phyloP scores from a whole-genome alignment of 2,329 filamentous ascomycete species.

The Fusarium secorum region DNA sequence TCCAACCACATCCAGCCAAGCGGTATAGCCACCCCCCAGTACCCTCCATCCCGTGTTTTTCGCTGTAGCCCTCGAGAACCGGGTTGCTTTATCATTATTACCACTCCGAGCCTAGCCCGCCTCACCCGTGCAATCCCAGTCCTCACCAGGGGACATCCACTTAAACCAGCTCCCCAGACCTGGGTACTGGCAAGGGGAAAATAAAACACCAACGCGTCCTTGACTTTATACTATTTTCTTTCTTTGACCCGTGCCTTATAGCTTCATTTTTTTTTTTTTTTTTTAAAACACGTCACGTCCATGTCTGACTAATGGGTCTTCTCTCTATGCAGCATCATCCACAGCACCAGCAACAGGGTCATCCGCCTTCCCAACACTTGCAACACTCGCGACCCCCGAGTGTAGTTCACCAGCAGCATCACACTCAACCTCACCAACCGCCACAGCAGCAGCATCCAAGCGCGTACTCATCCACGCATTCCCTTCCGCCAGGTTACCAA shows the following conservation, averaged over 20 bases:
- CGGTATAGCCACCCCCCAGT: slow-evolving; percentile 44
- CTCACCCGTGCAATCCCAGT: slow-evolving; percentile 61
- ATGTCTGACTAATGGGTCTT: slow-evolving; percentile 64
- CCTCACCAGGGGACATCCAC: slow-evolving; percentile 51
- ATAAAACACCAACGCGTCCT: slow-evolving; percentile 61
- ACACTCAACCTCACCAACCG: slow-evolving; percentile 69
- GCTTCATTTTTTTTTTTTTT: slow-evolving; percentile 40
- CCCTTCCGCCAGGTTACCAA: slow-evolving; percentile 72
- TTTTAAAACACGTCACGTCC: slow-evolving; percentile 38
- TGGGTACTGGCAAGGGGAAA: slow-evolving; percentile 56
- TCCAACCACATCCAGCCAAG: slow-evolving; percentile 37
- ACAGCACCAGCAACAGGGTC: slow-evolving; percentile 77
- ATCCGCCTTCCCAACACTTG: slow-evolving; percentile 70
- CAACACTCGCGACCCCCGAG: slow-evolving; percentile 76
- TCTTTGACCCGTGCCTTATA: slow-evolving; percentile 42
- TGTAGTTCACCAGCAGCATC: slow-evolving; percentile 77
- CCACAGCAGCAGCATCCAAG: slow-evolving; percentile 69
- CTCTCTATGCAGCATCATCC: slow-evolving; percentile 77
- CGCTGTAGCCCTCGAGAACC: slow-evolving; percentile 43
- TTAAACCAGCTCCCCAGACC: slow-evolving; percentile 54
- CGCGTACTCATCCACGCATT: slow-evolving; percentile 73
- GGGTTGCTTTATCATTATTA: slow-evolving; percentile 51
- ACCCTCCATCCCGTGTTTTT: slow-evolving; percentile 36
- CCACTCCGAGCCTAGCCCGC: slow-evolving; percentile 56
- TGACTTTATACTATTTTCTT: slow-evolving; percentile 52